A percentile compares a stretch with the other conserved stretches of the same genome.
phyloP scores from a whole-genome alignment of 805 yeast genomes.

The Ogataea minuta region DNA sequence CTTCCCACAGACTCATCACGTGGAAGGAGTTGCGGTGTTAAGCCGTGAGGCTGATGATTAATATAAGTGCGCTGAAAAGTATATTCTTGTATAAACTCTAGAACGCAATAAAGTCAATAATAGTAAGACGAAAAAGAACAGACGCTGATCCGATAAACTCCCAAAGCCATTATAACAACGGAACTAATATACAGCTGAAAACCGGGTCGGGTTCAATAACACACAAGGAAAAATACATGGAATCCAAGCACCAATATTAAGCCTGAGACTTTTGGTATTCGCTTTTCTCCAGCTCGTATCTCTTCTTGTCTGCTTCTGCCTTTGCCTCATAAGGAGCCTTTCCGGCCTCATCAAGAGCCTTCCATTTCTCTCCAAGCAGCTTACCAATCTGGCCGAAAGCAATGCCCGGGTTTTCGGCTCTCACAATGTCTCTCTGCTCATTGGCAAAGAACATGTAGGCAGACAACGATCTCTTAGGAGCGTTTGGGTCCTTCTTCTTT shows the following conservation, averaged over 20 bases:
- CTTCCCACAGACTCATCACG: slow-evolving; percentile 67
- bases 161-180: slow-evolving; percentile 16
- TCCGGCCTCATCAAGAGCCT: slow-evolving; percentile 77
- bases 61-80: slow-evolving; percentile 3
- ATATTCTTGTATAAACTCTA: slow-evolving; percentile 4
- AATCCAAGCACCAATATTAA: slow-evolving; percentile 1
- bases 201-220: slow-evolving; percentile 5
- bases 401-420: slow-evolving; percentile 95
- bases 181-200: slow-evolving; percentile 24
- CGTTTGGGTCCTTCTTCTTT: slow-evolving; percentile 79
- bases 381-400: slow-evolving; percentile 95
- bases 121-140: slow-evolving; percentile 7
- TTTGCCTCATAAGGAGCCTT: slow-evolving; percentile 88
- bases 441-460: slow-evolving; percentile 99
- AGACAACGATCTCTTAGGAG: slow-evolving; percentile 97
- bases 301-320: slow-evolving; percentile 95
- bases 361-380: slow-evolving; percentile 95
- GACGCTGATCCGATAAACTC: slow-evolving; percentile 6
- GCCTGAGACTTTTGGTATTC: slow-evolving; percentile 52
- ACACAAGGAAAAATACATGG: slow-evolving; percentile 4
- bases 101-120: slow-evolving; percentile 3
- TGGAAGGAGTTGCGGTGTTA: slow-evolving; percentile 52
- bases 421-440: slow-evolving; percentile 93
- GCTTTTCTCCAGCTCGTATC: slow-evolving; percentile 95
- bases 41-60: slow-evolving; percentile 14